These are phyloP conservation scores for Ogataea sp. DNA, from an alignment of 805 yeast species.

Conservation along the genomic window DNA sequence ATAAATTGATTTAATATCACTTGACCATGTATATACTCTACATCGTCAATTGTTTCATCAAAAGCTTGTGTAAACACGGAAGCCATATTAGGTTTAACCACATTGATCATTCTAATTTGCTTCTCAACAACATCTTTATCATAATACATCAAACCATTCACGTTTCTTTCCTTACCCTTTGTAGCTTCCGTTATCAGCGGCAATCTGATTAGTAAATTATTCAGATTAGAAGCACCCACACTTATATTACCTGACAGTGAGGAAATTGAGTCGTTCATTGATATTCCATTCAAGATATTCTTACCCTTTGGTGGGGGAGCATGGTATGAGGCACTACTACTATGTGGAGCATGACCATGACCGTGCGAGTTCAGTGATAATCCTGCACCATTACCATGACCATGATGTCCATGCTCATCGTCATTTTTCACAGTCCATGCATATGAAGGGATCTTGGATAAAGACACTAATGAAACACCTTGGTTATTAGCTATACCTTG, in stretches of 20 bases:
- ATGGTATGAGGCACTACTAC: not conserved
- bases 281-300: slow-evolving; percentile 17
- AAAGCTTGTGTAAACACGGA: slow-evolving; percentile 18
- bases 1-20: slow-evolving; percentile 37
- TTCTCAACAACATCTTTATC: slow-evolving; percentile 18
- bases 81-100: slow-evolving; percentile 22
- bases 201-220: slow-evolving; percentile 19
- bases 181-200: slow-evolving; percentile 15
- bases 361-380: not conserved
- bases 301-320: slow-evolving; percentile 13
- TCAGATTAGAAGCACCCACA: slow-evolving; percentile 16
- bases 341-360: not conserved
- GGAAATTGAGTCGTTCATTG: slow-evolving; percentile 16
- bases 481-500: slow-evolving; percentile 26
- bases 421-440: slow-evolving; percentile 25
- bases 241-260: slow-evolving; percentile 17
- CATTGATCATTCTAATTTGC: slow-evolving; percentile 15
- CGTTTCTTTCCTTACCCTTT: slow-evolving; percentile 11
- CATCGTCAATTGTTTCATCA: slow-evolving; percentile 31
- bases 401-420: slow-evolving; percentile 15
- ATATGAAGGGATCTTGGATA: slow-evolving; percentile 26
- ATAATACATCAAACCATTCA: slow-evolving; percentile 38
- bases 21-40: slow-evolving; percentile 42
- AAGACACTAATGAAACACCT: slow-evolving; percentile 23
- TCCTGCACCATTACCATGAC: not conserved